Evolutionary conservation across 345 rosid genomes (phyloP), one percentile per base, ranked within the genome.

Genomic region (Aquilaria yunnanensis): DNA sequence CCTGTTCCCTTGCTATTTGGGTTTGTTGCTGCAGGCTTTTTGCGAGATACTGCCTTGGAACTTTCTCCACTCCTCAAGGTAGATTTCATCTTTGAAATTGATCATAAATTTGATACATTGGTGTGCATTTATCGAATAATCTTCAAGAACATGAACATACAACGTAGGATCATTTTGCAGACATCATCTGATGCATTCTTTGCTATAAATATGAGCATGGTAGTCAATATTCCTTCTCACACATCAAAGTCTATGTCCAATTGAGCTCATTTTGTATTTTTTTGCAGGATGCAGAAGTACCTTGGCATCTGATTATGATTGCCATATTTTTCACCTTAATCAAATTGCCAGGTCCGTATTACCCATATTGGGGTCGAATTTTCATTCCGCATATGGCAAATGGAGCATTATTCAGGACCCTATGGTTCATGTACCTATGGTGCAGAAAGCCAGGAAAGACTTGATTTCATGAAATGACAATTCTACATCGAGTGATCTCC

Each of bases 351-450:
- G 98, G 98, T 52, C 97, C 98, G 2, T 87, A 75, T 71, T 93
- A 89, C 61, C 97, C 97, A 1, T 86, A 76, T 51, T 85, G 97
- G 97, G 92, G 97, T 12, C 90, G 96, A 16, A 70, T 90, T 59
- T 68, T 89, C 29, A 59, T 90, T 71, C 97, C 97, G 14, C 97
- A 85, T 69, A 50, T 93, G 46, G 94, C 97, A 2, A 93, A 93
- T 74, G 98, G 96, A 49, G 92, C 83, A 23, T 60, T 86, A 54
- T 61, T 76, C 73, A 87, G 87, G 70, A 72, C 84, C 60, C 55
- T 88, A 23, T 92, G 91, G 96, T 75, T 77, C 65, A 62, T 74
- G 23, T 72, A 78, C 63, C 46, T 68, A 47, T 84, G 97, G 92
- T 71, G 63, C 73, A 85, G 81, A 78, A 80, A 75, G 79, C 76